Base-by-base conservation (phyloP, 2,329 filamentous ascomycete genomes). In the Furcasterigmium furcatum region DNA sequence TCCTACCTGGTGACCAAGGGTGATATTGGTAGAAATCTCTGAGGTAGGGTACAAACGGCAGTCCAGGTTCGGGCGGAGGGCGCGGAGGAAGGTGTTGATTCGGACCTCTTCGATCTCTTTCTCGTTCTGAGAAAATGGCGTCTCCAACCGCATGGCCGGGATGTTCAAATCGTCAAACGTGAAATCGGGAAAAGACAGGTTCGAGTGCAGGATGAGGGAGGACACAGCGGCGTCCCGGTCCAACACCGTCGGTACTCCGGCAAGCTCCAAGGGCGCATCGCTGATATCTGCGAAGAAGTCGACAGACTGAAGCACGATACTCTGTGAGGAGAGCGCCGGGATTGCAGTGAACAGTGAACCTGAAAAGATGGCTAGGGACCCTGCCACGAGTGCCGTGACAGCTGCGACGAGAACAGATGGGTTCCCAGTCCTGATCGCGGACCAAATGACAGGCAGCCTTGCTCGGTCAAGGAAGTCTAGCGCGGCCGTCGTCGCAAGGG, bases 151-250 rank as follows among this genome's bases (percentile, higher is more conserved):
- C 16, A 50, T 39, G 20, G 27, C 35, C 24, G 56, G 55, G 44
- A 59, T 58, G 20, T 45, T 52, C 0, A 65, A 51, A 38, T 60
- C 55, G 12, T 62, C 58, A 47, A 60, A 68, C 0, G 68, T 71
- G 38, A 66, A 70, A 0, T 43, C 40, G 0, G 68, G 66, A 19
- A 64, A 70, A 0, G 61, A 56, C 1, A 65, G 49, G 35, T 67
- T 64, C 4, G 55, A 60, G 1, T 57, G 52, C 2, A 71, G 57
- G 4, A 70, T 60, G 4, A 71, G 49, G 0, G 65, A 63, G 1
- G 65, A 58, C 6, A 61, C 14, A 9, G 30, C 29, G 2, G 29
- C 14, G 8, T 42, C 40, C 5, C 18, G 20, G 14, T 42, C 40
- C 2, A 50, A 32, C 13, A 43, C 35, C 2, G 46, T 48, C n/a